Percentiles rank a stretch among this genome's conserved stretches.
phyloP scores from a whole-genome alignment of 495 filamentous ascomycete genomes.

The Elasticomyces elasticus region DNA sequence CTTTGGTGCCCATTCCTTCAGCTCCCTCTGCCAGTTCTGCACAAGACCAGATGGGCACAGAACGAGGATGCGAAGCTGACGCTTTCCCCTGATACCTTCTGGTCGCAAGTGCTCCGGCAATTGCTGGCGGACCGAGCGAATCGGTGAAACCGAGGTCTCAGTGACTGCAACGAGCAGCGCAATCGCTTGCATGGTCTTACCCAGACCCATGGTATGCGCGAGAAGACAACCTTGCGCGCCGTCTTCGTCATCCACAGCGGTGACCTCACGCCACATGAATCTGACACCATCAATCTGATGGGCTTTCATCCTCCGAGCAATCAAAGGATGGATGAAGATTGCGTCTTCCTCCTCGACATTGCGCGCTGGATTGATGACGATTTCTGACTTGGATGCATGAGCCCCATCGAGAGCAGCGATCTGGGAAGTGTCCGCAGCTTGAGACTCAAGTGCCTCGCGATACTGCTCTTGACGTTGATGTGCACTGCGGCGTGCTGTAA shows the following conservation, averaged over 20 bases:
- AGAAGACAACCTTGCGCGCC: conserved; percentile 64
- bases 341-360: conserved; percentile 45
- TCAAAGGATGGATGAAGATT: conserved; percentile 42
- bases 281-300: conserved; percentile 64
- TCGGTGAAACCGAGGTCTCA: conserved; percentile 49
- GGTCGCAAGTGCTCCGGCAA: conserved; percentile 51
- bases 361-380: conserved; percentile 62
- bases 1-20: conserved; percentile 55
- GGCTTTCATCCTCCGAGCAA: conserved; percentile 42
- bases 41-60: conserved; percentile 67
- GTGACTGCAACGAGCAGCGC: conserved; percentile 67
- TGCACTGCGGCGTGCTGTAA: background rate
- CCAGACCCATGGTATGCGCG: conserved; percentile 87
- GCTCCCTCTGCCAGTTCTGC: conserved; percentile 75
- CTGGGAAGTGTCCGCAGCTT: conserved; percentile 1
- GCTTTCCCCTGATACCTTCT: conserved; percentile 1
- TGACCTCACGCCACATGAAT: conserved; percentile 83
- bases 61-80: conserved; percentile 53
- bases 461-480: conserved; percentile 2
- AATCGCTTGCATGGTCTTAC: conserved; percentile 88
- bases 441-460: background rate
- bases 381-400: conserved; percentile 30
- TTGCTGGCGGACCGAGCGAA: conserved; percentile 49
- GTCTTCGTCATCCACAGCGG: conserved; percentile 39
- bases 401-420: background rate